Evolutionary conservation across 805 yeast species (phyloP).

Genomic region (Saccharomycopsis malanga): DNA sequence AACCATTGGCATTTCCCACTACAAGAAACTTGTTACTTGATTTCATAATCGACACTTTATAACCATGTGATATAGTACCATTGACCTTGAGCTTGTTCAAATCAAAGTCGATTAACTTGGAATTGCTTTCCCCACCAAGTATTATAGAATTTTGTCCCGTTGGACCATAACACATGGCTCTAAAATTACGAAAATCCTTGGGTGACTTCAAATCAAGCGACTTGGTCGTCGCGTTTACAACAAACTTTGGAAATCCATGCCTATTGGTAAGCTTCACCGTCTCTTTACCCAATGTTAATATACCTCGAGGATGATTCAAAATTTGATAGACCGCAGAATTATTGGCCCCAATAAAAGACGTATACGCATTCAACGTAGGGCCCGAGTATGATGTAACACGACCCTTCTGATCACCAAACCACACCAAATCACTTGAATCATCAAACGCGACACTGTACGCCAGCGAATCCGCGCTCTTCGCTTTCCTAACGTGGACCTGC

Average conservation of each 20-base stretch:
- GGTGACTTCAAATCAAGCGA: slow-evolving; percentile 25
- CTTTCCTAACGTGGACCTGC: slow-evolving; percentile 11
- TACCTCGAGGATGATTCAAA: slow-evolving; percentile 45
- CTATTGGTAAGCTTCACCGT: slow-evolving; percentile 48
- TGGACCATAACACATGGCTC: slow-evolving; percentile 20
- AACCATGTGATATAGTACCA: slow-evolving; percentile 35
- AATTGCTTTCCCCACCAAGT: slow-evolving; percentile 7
- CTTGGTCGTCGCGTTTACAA: slow-evolving; percentile 25
- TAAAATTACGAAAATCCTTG: slow-evolving; percentile 29
- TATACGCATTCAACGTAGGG: slow-evolving; percentile 37
- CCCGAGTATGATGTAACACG: slow-evolving; percentile 32
- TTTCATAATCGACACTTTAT: slow-evolving; percentile 41
- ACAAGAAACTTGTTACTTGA: slow-evolving; percentile 48
- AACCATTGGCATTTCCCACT: slow-evolving; percentile 53
- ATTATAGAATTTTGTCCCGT: slow-evolving; percentile 6
- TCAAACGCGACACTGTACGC: slow-evolving; percentile 43
- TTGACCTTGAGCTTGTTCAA: slow-evolving; percentile 33
- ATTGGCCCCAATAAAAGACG: slow-evolving; percentile 48
- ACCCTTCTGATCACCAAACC: slow-evolving; percentile 76
- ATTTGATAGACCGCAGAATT: slow-evolving; percentile 43
- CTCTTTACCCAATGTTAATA: slow-evolving; percentile 47
- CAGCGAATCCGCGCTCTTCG: neutral
- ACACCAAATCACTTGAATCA: slow-evolving; percentile 62
- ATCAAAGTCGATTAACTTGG: slow-evolving; percentile 36
- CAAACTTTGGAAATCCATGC: slow-evolving; percentile 40